Base-by-base conservation (phyloP, 1,284 basidiomycete genomes). In the Naganishia albida region DNA sequence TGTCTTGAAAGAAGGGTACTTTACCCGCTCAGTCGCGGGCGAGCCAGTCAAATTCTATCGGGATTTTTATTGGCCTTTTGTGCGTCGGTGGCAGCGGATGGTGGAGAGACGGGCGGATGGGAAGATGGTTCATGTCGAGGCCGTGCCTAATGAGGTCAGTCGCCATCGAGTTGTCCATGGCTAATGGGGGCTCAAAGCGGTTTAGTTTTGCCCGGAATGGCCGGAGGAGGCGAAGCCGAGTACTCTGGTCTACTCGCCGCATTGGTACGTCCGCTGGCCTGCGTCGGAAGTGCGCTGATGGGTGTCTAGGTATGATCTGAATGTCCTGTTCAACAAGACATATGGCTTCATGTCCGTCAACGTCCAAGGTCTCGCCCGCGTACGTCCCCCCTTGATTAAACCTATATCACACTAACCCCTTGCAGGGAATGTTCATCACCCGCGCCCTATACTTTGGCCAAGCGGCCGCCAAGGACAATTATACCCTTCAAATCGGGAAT, bases 371-470 rank as follows among this genome's bases (percentile, higher is more conserved):
- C 78, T 68, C 20, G 26, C 64, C 4, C 53, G 62, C 38, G 64
- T 65, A 38, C n/a, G 63, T 42, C 7, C 8, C 26, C 10, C 43
- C 43, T 23, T 26, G n/a, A 7, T 30, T 56, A 4, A 1, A 0
- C 34, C 16, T 3, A 16, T 25, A 7, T 15, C 42, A 16, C 12
- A 18, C 54, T 49, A 16, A 44, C 52, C 42, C 6, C 28, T 20
- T 3, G 13, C 68, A 93, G 90, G 92, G 92, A 44, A 89, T 91
- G 86, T 93, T 93, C 78, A 83, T 85, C 7, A 77, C 87, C 30
- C 86, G 85, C 68, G 85, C 88, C 0, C 85, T 95, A 67, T 92
- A 95, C 76, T 94, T 90, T 86, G 93, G 93, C 7, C 87, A 89
- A 55, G 78, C 81, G 60, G 89, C 88, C 2, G 89, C 86, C 15